phyloP scores from a whole-genome alignment of 768 basidiomycete species.

The Gloeopeniophorella convolvens region DNA sequence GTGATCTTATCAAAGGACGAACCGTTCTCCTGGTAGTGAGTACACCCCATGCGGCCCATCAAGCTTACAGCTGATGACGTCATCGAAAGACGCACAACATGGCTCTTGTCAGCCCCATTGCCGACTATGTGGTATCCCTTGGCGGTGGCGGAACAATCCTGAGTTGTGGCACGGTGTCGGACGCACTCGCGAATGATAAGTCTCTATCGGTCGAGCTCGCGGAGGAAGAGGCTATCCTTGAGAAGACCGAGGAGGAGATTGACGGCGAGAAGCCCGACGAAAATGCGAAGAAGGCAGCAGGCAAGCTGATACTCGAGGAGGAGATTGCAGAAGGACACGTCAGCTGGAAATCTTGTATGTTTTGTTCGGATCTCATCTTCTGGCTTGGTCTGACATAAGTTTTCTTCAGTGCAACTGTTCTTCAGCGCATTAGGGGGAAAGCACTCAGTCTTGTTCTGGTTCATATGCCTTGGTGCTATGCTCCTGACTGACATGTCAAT shows the following conservation, averaged over 20 bases:
- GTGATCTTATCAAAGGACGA: slow-evolving; percentile 41
- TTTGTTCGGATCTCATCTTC: too few relatives aligned
- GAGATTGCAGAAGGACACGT: slow-evolving; percentile 58
- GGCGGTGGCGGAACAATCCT: slow-evolving; percentile 45
- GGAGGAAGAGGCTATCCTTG: slow-evolving; percentile 24
- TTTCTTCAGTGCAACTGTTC: too few relatives aligned
- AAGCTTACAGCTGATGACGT: neutral
- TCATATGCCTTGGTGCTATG: too few relatives aligned
- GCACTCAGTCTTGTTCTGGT: too few relatives aligned
- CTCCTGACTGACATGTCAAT: too few relatives aligned
- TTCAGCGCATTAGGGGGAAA: too few relatives aligned
- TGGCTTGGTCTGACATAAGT: too few relatives aligned
- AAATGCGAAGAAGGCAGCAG: slow-evolving; percentile 29
- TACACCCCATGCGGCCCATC: neutral
- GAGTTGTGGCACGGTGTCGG: slow-evolving; percentile 43
- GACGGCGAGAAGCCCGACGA: slow-evolving; percentile 22
- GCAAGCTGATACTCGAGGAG: slow-evolving; percentile 60
- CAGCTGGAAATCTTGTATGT: slow-evolving; percentile 42
- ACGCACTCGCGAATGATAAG: slow-evolving; percentile 37
- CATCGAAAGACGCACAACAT: slow-evolving; percentile 51
- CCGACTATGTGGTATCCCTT: slow-evolving; percentile 51
- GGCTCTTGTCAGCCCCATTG: slow-evolving; percentile 45
- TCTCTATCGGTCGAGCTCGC: slow-evolving; percentile 27
- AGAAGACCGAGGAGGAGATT: slow-evolving; percentile 23
- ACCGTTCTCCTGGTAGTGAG: slow-evolving; percentile 48